Evolutionary conservation across 768 basidiomycete genomes (phyloP), one percentile per base, ranked within the genome.

Genomic region (Dacryopinax primogenitus): DNA sequence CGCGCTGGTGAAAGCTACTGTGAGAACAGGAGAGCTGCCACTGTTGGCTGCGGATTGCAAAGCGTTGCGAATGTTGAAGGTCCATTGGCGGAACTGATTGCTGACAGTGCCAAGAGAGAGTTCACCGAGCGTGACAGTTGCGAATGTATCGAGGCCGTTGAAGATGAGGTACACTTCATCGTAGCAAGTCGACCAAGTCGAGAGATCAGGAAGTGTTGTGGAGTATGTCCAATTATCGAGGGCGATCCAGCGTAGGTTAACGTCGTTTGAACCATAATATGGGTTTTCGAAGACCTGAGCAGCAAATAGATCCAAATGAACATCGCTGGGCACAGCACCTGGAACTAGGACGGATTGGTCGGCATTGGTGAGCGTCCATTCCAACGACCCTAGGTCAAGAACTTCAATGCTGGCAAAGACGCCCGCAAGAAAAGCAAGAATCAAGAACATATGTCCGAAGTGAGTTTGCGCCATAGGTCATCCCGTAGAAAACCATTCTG

Each of bases 201-300:
- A 63, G 26, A 75, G 68, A 65, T 82, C 77, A 6, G 83, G 80
- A 35, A 84, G 65, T 68, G 82, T 81, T 1, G 82, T 81, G 0
- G 81, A 83, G 67, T 83, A 83, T 0, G 81, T 83, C 83, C 84
- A 84, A 65, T 81, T 81, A 64, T 84, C 82, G 62, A 79, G 74
- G 33, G 78, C 76, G 58, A 84, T 74, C 83, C 82, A 84, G 67
- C 83, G 75, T 69, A 83, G 77, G 0, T 79, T 80, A 66, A 80
- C 82, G 65, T 84, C 83, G 66, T 83, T 84, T 35, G 82, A 78
- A 2, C 79, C 81, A 9, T 82, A 73, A 33, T 84, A 70, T 9
- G 83, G 82, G 51, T 82, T 80, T 2, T 79, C 78, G 67, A 84
- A 83, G 41, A 83, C 71, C 1, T 82, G 82, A 26, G 81, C 81